phyloP scores from a whole-genome alignment of 306 rosid genomes.

The Trichosanthes truncata region DNA sequence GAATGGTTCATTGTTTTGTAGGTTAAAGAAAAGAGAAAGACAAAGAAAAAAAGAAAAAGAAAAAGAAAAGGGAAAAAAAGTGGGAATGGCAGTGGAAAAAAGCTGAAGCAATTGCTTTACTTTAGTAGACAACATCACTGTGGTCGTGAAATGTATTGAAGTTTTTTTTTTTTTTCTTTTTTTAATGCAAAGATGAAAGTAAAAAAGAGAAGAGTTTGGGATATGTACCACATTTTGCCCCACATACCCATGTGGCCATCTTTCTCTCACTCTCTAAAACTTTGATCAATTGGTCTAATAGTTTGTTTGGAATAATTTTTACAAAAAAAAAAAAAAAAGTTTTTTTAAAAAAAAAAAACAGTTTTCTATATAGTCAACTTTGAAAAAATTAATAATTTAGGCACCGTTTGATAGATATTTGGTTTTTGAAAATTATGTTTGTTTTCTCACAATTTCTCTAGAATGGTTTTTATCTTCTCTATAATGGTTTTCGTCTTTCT shows the following conservation, averaged over 20 bases:
- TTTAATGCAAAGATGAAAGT: not conserved
- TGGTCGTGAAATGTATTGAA: not conserved
- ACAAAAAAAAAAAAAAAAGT: no score
- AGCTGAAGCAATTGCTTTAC: conserved; percentile 10
- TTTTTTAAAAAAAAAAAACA: no score
- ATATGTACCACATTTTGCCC: not conserved
- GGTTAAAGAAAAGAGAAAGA: not conserved
- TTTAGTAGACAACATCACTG: conserved; percentile 13
- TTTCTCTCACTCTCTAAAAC: no score
- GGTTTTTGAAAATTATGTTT: no score
- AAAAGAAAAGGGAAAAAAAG: not conserved
- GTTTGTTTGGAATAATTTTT: no score
- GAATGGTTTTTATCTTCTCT: no score
- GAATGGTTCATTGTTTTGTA: not conserved
- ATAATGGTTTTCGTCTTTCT: no score
- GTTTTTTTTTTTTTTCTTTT: not conserved
- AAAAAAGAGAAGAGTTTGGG: not conserved
- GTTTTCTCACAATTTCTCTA: no score
- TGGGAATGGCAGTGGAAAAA: not conserved
- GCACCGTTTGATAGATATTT: no score
- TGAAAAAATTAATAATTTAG: no score
- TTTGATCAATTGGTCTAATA: no score
- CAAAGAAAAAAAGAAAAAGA: not conserved
- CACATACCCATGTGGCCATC: not conserved
- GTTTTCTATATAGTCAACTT: no score